Evolutionary conservation across 495 filamentous ascomycete species (phyloP).

Genomic region (Staphylotrichum longicolle): DNA sequence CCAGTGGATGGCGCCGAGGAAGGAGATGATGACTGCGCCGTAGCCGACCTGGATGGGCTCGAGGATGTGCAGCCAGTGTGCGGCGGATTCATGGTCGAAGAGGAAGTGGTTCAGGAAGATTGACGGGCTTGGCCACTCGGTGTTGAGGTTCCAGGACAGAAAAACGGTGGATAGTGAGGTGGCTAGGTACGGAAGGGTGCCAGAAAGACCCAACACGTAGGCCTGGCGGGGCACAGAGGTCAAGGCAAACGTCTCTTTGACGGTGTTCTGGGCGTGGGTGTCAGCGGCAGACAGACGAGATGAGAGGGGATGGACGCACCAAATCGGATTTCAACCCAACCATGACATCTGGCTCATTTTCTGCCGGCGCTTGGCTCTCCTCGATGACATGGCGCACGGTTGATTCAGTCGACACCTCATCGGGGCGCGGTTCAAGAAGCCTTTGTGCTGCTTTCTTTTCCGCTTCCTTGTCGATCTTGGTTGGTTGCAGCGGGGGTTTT

Average conservation of each 20-base stretch:
- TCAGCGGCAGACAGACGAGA: background rate
- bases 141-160: conserved; percentile 77
- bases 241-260: conserved; percentile 87
- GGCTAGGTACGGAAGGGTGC: conserved; percentile 84
- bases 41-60: conserved; percentile 93
- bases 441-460: conserved; percentile 51
- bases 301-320: conserved; percentile 50
- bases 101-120: conserved; percentile 51
- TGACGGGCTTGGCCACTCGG: conserved; percentile 59
- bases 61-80: conserved; percentile 69
- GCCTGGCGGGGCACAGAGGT: conserved; percentile 74
- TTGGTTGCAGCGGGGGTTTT: conserved; percentile 30
- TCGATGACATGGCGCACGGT: conserved; percentile 56
- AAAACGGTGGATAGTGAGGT: conserved; percentile 87
- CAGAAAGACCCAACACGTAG: conserved; percentile 78
- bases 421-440: conserved; percentile 56
- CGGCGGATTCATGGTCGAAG: conserved; percentile 68
- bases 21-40: conserved; percentile 91
- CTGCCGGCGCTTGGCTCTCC: conserved; percentile 31
- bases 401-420: conserved; percentile 57
- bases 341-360: conserved; percentile 59
- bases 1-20: conserved; percentile 97
- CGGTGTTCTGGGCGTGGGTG: conserved; percentile 56
- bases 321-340: conserved; percentile 69
- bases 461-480: conserved; percentile 46